A percentile compares a stretch with the other conserved stretches of the same genome.
Conservation (phyloP, 257 asterid species). For the Solanum pennellii region DNA sequence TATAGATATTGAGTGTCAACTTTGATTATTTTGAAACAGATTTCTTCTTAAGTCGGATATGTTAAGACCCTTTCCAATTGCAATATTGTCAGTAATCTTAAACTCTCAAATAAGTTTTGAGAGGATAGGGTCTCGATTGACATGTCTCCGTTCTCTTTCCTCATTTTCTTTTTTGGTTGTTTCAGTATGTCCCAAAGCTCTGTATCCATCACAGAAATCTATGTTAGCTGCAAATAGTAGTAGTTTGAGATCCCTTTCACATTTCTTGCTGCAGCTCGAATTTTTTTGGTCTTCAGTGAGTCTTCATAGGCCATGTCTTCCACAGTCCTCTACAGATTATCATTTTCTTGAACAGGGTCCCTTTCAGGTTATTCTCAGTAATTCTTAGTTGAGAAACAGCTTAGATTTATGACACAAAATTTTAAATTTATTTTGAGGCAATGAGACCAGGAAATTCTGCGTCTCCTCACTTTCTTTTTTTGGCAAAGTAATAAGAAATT, state of each 20-base stretch:
- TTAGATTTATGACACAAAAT: not conserved
- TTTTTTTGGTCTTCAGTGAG: not conserved
- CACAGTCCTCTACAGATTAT: not conserved
- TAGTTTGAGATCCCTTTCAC: not conserved
- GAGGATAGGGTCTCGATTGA: not conserved
- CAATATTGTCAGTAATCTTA: not conserved
- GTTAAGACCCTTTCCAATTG: not conserved
- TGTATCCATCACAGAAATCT: not conserved
- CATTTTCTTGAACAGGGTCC: not conserved
- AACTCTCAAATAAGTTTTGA: not conserved
- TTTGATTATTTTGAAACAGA: not conserved
- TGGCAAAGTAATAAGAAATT: too few relatives aligned
- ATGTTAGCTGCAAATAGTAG: not conserved
- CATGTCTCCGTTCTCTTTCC: not conserved
- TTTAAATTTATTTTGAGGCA: not conserved
- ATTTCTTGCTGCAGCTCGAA: not conserved
- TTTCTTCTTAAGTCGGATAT: not conserved
- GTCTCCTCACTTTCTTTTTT: not conserved
- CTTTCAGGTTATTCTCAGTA: not conserved
- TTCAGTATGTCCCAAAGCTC: not conserved
- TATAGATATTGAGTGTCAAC: not conserved
- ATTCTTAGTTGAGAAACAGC: not conserved
- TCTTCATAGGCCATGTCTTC: not conserved
- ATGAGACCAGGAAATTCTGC: not conserved
- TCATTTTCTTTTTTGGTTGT: not conserved